phyloP scores from a whole-genome alignment of 192 early-diverging fungal genomes.

The Thoreauomyces humboldtii region DNA sequence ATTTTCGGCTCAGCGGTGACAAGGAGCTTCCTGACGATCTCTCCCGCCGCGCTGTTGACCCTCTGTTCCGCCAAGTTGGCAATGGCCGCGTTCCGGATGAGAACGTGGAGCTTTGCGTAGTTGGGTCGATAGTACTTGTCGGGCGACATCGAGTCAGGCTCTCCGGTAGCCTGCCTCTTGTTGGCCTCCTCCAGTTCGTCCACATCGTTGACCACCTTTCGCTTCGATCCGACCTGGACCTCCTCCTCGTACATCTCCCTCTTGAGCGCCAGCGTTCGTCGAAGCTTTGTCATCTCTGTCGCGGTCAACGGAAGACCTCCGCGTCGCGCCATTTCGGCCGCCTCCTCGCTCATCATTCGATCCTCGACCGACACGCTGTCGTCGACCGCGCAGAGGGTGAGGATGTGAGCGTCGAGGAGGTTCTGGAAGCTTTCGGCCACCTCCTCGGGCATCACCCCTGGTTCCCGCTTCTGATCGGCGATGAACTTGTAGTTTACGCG shows the following conservation, averaged over 20 bases:
- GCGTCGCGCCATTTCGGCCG: slow-evolving; percentile 29
- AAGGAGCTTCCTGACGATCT: slow-evolving; percentile 32
- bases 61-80: slow-evolving; percentile 25
- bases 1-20: slow-evolving; percentile 19
- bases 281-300: slow-evolving; percentile 42
- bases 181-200: slow-evolving; percentile 26
- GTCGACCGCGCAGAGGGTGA: slow-evolving; percentile 20
- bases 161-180: slow-evolving; percentile 3
- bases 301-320: slow-evolving; percentile 37
- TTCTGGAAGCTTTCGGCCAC: slow-evolving; percentile 22
- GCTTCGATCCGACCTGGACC: slow-evolving; percentile 27
- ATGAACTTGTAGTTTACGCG: slow-evolving; percentile 22
- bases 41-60: slow-evolving; percentile 32
- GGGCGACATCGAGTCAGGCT: slow-evolving; percentile 5
- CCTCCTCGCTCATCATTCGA: slow-evolving; percentile 31
- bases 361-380: slow-evolving; percentile 33
- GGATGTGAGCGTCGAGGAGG: slow-evolving; percentile 26
- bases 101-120: slow-evolving; percentile 31
- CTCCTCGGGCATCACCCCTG: slow-evolving; percentile 12
- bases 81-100: slow-evolving; percentile 29
- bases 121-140: slow-evolving; percentile 27
- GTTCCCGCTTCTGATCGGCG: background rate
- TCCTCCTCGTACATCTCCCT: slow-evolving; percentile 32
- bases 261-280: slow-evolving; percentile 17
- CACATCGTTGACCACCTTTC: slow-evolving; percentile 34